Percentiles rank a stretch among this genome's conserved stretches.
These are phyloP conservation scores for Vararia minispora DNA, from an alignment of 768 basidiomycete species.

Conservation along the genomic window DNA sequence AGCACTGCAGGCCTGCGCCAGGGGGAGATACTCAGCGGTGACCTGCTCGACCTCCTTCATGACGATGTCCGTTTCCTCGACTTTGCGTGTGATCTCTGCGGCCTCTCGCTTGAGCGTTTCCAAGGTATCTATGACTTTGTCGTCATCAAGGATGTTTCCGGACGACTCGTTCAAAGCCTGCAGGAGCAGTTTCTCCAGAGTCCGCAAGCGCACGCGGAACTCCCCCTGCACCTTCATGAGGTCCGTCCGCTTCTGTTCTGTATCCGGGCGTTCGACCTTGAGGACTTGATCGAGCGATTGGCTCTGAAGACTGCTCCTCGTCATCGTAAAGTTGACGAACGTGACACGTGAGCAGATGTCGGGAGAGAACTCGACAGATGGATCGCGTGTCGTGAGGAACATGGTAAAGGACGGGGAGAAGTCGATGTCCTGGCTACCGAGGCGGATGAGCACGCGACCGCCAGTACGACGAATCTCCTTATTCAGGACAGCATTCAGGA, in stretches of 20 bases:
- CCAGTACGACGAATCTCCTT: constrained; percentile 93
- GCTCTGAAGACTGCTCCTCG: constrained; percentile 93
- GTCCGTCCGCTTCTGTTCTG: constrained; percentile 90
- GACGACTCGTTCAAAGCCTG: constrained; percentile 94
- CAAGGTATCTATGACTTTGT: constrained; percentile 94
- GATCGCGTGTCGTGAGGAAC: constrained; percentile 96
- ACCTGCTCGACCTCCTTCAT: constrained; percentile 97
- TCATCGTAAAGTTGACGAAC: constrained; percentile 98
- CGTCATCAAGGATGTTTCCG: constrained; percentile 96
- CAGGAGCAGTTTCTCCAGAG: constrained; percentile 84
- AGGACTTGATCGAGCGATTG: constrained; percentile 96
- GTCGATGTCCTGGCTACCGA: constrained; percentile 97
- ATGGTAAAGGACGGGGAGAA: constrained; percentile 99
- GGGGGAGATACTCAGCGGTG: constrained; percentile 85
- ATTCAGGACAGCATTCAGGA: constrained; percentile 94
- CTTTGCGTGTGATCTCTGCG: constrained; percentile 89
- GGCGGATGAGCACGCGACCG: constrained; percentile 91
- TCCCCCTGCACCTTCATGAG: constrained; percentile 98
- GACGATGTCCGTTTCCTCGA: constrained; percentile 90
- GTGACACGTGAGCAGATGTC: constrained; percentile 97
- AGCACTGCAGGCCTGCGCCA: constrained; percentile 93
- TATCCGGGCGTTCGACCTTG: constrained; percentile 94
- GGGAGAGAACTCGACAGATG: constrained; percentile 94
- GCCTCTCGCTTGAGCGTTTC: constrained; percentile 96
- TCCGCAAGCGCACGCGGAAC: constrained; percentile 86